Percentiles rank a stretch among this genome's conserved stretches.
Conservation (phyloP, 2,329 filamentous ascomycete genomes). For the Fusarium setosum region DNA sequence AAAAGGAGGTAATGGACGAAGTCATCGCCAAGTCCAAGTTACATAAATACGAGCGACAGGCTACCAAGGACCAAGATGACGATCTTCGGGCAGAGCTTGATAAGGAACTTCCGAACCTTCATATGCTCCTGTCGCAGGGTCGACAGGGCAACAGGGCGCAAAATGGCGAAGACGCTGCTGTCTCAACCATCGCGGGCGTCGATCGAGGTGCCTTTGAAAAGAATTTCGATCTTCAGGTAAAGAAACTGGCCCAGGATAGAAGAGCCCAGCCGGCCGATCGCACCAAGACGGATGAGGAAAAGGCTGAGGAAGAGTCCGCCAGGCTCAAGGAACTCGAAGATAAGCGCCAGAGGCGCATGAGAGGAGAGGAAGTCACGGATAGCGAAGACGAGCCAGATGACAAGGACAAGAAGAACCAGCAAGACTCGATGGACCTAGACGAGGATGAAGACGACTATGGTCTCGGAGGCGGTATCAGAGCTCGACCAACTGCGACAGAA, state of each 20-base stretch:
- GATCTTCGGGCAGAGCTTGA: slow-evolving; percentile 87
- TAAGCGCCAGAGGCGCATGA: slow-evolving; percentile 86
- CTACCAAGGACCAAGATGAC: slow-evolving; percentile 91
- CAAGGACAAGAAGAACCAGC: slow-evolving; percentile 50
- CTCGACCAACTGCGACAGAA: slow-evolving; percentile 67
- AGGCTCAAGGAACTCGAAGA: slow-evolving; percentile 85
- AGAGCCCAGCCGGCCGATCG: slow-evolving; percentile 87
- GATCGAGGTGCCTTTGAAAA: slow-evolving; percentile 79
- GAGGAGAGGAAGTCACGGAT: slow-evolving; percentile 77
- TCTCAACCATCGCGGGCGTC: slow-evolving; percentile 59
- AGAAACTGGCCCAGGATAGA: slow-evolving; percentile 85
- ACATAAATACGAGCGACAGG: slow-evolving; percentile 94
- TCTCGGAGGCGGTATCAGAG: slow-evolving; percentile 68
- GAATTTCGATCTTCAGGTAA: slow-evolving; percentile 87
- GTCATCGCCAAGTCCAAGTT: slow-evolving; percentile 97
- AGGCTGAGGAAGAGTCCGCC: slow-evolving; percentile 79
- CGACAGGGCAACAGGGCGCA: slow-evolving; percentile 53
- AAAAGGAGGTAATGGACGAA: slow-evolving; percentile 98
- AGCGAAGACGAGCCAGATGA: slow-evolving; percentile 66
- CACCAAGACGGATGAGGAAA: slow-evolving; percentile 92
- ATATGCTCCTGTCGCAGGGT: slow-evolving; percentile 72
- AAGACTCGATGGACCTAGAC: slow-evolving; percentile 50
- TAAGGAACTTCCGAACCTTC: slow-evolving; percentile 82
- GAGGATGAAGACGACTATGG: slow-evolving; percentile 69
- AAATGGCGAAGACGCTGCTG: slow-evolving; percentile 34